These are phyloP conservation scores for Heritiera littoralis DNA, from an alignment of 345 rosid genomes.

Conservation along the genomic window DNA sequence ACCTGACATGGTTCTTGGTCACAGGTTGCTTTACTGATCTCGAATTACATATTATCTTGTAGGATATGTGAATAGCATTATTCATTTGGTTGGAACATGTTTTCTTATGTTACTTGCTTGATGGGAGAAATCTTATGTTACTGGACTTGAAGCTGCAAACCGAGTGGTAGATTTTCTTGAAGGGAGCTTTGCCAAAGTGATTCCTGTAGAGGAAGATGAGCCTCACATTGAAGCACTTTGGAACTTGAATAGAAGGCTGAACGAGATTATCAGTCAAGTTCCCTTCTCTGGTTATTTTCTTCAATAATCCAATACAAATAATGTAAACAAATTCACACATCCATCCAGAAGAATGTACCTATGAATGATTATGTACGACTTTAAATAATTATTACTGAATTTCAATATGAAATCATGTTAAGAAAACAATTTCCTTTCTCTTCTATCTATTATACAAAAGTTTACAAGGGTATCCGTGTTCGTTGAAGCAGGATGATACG, in stretches of 20 bases:
- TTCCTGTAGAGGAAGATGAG: constrained; percentile 37
- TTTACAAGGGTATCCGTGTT: constrained; percentile 11
- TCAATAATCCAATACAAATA: constrained; percentile 16
- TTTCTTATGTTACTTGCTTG: not conserved
- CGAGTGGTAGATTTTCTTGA: constrained; percentile 13
- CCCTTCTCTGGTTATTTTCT: constrained; percentile 44
- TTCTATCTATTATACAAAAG: not conserved
- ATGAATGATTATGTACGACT: not conserved
- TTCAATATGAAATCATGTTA: not conserved
- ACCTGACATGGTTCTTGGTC: constrained; percentile 70
- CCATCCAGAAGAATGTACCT: not conserved
- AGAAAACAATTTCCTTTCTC: not conserved
- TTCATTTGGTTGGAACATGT: not conserved
- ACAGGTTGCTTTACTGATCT: constrained; percentile 32
- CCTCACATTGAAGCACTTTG: constrained; percentile 52
- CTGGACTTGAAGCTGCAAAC: constrained; percentile 58
- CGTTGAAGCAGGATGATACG: not conserved
- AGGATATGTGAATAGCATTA: not conserved
- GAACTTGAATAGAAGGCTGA: constrained; percentile 45
- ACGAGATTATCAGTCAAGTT: constrained; percentile 40
- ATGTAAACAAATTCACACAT: not conserved
- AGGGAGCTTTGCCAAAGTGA: not conserved
- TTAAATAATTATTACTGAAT: not conserved
- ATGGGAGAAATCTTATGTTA: constrained; percentile 58
- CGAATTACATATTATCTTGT: too few species aligned